Percentiles rank a stretch among this genome's conserved stretches.
These are phyloP conservation scores for Sedum album DNA, from an alignment of 164 flowering plant genomes.

Conservation along the genomic window DNA sequence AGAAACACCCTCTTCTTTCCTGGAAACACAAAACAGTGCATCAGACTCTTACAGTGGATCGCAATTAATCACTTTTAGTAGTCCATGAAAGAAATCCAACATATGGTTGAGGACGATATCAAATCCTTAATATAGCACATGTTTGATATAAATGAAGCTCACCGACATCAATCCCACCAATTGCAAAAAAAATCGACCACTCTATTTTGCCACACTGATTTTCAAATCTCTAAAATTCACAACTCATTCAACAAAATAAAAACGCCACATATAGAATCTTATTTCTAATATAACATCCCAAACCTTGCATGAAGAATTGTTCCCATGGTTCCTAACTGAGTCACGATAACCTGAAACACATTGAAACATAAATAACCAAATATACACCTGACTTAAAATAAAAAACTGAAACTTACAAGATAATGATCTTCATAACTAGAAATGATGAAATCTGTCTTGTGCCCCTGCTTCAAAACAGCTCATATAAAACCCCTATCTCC, in stretches of 20 bases:
- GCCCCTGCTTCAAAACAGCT: slow-evolving; percentile 37
- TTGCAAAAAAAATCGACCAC: no score
- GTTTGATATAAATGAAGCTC: neutral
- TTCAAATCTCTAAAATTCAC: neutral
- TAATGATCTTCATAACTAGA: slow-evolving; percentile 72
- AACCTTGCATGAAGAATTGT: slow-evolving; percentile 85
- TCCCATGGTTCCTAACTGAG: slow-evolving; percentile 93
- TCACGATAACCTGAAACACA: slow-evolving; percentile 57
- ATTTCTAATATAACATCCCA: slow-evolving; percentile 5
- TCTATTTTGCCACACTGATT: neutral
- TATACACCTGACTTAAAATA: neutral
- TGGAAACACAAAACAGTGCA: slow-evolving; percentile 15
- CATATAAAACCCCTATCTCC: no score
- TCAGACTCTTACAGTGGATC: neutral
- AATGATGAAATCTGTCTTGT: slow-evolving; percentile 51
- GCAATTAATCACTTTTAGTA: no score
- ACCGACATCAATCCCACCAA: neutral
- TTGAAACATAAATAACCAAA: neutral
- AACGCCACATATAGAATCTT: neutral
- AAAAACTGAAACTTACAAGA: slow-evolving; percentile 39
- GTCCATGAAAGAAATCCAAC: neutral
- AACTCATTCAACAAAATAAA: no score
- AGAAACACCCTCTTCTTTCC: slow-evolving; percentile 80
- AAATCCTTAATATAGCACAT: no score
- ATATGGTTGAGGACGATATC: no score